Base-by-base conservation (phyloP, 139 green algal genomes). In the Micromonas pusilla region DNA sequence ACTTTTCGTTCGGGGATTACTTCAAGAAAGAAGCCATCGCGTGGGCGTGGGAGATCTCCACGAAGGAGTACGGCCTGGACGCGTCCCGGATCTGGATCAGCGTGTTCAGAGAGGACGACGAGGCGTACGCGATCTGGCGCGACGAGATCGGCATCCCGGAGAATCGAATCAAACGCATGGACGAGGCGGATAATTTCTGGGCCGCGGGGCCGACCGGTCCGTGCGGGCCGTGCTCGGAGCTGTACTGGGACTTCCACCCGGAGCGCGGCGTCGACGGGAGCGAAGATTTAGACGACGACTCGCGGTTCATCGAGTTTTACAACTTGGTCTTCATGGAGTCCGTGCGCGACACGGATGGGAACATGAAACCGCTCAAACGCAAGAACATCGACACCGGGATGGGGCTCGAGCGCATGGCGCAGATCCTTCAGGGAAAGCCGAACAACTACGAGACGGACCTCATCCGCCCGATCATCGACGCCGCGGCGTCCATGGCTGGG, bases 361-460 rank as follows among this genome's bases (percentile, higher is more conserved):
- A 57, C 9, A 81, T 94, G 52, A 86, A 82, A 34, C 90, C 89
- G 0, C 88, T 97, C 33, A 86, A 87, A 3, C 85, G 85, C 26
- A 92, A 93, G 85, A 95, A 96, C 90, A 97, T 97, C 82, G 93
- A 97, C 84, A 97, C 93, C 19, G 93, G 93, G 52, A 89, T 97
- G 86, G 93, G 93, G 0, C 85, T 97, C 52, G 93, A 97, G 84
- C 86, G 93, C 36, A 92, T 97, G 86, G 92, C 93, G 1, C 93
- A 97, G 87, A 97, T 97, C 68, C 85, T 97, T 78, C 91, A 94
- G 85, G 84, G 81, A 30, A 87, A 91, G 13, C 84, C 87, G 37
- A 97, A 96, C 89, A 97, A 97, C 83, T 97, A 97, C 77, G 92
- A 97, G 85, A 97, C 92, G 0, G 93, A 97, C 80, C 86, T 97